Evolutionary conservation across 2,329 filamentous ascomycete species (phyloP), one percentile per base, ranked within the genome.

Genomic region (Paecilomyces fulvus): DNA sequence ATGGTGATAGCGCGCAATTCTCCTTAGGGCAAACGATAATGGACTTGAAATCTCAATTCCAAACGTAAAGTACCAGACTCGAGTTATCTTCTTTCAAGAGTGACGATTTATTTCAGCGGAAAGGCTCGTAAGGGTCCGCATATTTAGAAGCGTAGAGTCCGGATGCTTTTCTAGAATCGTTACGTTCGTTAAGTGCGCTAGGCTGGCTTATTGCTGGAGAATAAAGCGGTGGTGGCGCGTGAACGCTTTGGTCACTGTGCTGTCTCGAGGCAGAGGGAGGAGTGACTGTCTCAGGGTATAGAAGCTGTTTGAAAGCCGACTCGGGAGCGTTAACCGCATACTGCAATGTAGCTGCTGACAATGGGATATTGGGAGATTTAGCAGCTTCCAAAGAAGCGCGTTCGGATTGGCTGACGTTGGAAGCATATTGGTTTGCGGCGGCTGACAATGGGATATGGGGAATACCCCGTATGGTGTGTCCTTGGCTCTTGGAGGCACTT

Each of bases 291-390:
- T 43, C 20, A 52, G 51, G 28, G 17, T 23, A 23, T n/a, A 30
- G 51, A 30, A 11, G 25, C 20, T 10, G 20, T 30, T 23, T 30
- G 31, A 52, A 52, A 23, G 20, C 48, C 14, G 48, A 23, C 9
- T 49, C n/a, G 14, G 25, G 48, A 8, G 25, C 21, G 23, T 52
- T 30, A 1, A 48, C 48, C 37, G 49, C 55, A 58, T 63, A 62
- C 30, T 63, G 61, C 57, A 51, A 55, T 17, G 60, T 59, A 31
- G 60, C 59, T 37, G 60, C 58, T 12, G 56, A 53, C 4, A 49
- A 54, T 2, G 60, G 60, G 52, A 62, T 53, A 49, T 31, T 33
- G 23, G 51, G 51, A 12, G 30, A 10, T 25, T 25, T 53, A 23
- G 37, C 10, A 31, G 51, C 20, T 23, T 33, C 51, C 8, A 43